These are phyloP conservation scores for Sphagnum fallax DNA, from an alignment of 228 moss, liverwort and hornwort genomes.

Conservation along the genomic window DNA sequence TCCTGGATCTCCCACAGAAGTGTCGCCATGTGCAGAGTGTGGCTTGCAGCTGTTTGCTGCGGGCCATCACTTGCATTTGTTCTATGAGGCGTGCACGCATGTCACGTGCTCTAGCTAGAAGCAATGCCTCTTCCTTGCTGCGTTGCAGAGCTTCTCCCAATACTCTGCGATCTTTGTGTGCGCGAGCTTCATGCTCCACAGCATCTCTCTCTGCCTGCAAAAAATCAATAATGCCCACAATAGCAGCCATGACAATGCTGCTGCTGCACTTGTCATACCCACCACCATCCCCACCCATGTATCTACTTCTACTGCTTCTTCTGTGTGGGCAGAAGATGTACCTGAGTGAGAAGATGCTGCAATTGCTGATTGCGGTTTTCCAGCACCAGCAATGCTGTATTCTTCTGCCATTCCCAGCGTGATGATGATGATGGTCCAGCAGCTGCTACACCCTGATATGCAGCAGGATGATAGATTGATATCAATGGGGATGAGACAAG, in stretches of 20 bases:
- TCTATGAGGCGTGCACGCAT: constrained; percentile 75
- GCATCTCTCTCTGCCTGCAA: constrained; percentile 64
- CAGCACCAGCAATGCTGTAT: constrained; percentile 74
- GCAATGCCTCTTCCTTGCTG: constrained; percentile 56
- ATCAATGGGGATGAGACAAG: not conserved
- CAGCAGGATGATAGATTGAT: not conserved
- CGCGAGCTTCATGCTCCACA: constrained; percentile 41
- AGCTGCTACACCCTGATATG: constrained; percentile 20
- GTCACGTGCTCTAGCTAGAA: constrained; percentile 57
- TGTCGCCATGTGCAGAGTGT: constrained; percentile 65
- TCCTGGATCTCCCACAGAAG: constrained; percentile 37
- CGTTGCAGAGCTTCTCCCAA: constrained; percentile 57
- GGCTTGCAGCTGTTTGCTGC: constrained; percentile 38
- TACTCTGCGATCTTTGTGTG: constrained; percentile 57
- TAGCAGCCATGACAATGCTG: too few species aligned
- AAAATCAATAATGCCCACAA: too few species aligned
- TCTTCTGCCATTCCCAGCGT: constrained; percentile 93
- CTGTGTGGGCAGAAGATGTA: not conserved
- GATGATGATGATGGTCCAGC: constrained; percentile 21
- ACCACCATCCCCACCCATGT: not conserved
- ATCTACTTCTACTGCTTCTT: not conserved
- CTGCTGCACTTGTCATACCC: not conserved
- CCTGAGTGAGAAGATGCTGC: constrained; percentile 56
- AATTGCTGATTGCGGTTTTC: constrained; percentile 80
- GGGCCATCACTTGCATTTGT: constrained; percentile 62